Evolutionary conservation across 176 grass and related monocot genomes (phyloP).

Genomic region (Aegilops sharonensis): DNA sequence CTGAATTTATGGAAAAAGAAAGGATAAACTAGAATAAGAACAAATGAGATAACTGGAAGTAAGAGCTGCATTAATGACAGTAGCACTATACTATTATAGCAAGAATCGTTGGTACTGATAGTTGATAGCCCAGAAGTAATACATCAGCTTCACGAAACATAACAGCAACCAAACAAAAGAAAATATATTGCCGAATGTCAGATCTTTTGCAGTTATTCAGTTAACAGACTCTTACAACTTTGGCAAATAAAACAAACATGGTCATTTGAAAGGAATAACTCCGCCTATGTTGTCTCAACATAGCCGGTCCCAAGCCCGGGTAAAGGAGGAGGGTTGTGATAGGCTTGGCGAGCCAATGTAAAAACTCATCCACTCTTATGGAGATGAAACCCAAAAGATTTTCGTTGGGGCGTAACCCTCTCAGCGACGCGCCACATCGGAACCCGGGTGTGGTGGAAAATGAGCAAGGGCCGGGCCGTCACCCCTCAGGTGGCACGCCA

Average conservation of each 20-base stretch:
- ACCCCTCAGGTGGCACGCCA: too few species aligned
- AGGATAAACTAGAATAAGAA: background rate
- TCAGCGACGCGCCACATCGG: too few species aligned
- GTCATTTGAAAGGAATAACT: background rate
- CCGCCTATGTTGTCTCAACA: too few species aligned
- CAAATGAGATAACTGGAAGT: constrained; percentile 1
- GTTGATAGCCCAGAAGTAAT: constrained; percentile 17
- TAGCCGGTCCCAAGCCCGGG: too few species aligned
- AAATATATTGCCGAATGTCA: background rate
- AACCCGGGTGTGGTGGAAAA: too few species aligned
- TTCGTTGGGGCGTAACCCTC: too few species aligned
- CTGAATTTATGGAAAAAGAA: constrained; percentile 9
- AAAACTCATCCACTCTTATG: too few species aligned
- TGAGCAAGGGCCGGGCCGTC: too few species aligned
- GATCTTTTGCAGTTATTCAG: background rate
- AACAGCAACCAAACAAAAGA: background rate
- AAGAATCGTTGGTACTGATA: constrained; percentile 8
- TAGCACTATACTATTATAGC: background rate
- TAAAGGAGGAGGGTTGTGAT: too few species aligned
- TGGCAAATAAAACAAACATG: background rate
- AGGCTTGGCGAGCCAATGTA: too few species aligned
- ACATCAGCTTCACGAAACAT: constrained; percentile 27
- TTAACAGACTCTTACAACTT: background rate
- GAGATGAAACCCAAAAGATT: too few species aligned
- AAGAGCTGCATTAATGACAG: background rate